Base-by-base conservation (phyloP, 1,284 basidiomycete species). In the Porphyrellus sp. region DNA sequence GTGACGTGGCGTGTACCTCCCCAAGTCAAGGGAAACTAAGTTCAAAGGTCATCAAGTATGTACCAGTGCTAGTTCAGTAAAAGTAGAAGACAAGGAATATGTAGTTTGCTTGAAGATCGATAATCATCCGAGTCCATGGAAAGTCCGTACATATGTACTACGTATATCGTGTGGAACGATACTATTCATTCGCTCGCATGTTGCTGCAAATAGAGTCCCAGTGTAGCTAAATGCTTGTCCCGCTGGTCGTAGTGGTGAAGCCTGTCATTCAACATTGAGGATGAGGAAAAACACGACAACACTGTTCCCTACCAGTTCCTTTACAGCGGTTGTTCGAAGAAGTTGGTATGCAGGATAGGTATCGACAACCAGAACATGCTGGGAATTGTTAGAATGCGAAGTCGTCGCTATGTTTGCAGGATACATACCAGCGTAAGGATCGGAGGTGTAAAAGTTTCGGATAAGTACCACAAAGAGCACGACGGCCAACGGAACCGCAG, bases 291-390 rank as follows among this genome's bases (percentile, higher is more conserved):
- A 3, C 2, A 40, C 5, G 7, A 20, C 31, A 30, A 20, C 18
- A 7, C 11, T 25, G 31, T 45, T 30, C 66, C 76, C 47, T 57
- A 80, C 80, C 74, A 28, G 70, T 74, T 53, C 90, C 92, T 74
- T 86, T 74, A 63, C 91, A 94, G 56, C 86, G 74, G 60, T 91
- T 83, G 63, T 95, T 95, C 2, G 81, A 72, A 34, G 74, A 71
- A 5, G 85, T 87, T 1, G 93, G 93, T 66, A 93, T 85, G 62
- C 93, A 96, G 1, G 89, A 92, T 4, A 96, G 71, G 70, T 92
- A 96, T 48, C 92, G 81, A 67, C 96, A 98, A 71, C 94, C 91
- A 44, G 83, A 78, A 68, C 95, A 98, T 20, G 92, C 91, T 81
- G 67, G 54, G 47, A 49, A 38, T 45, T 47, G 25, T 49, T 47